These are phyloP conservation scores for Letharia columbiana DNA, from an alignment of 495 filamentous ascomycete species.

Conservation along the genomic window DNA sequence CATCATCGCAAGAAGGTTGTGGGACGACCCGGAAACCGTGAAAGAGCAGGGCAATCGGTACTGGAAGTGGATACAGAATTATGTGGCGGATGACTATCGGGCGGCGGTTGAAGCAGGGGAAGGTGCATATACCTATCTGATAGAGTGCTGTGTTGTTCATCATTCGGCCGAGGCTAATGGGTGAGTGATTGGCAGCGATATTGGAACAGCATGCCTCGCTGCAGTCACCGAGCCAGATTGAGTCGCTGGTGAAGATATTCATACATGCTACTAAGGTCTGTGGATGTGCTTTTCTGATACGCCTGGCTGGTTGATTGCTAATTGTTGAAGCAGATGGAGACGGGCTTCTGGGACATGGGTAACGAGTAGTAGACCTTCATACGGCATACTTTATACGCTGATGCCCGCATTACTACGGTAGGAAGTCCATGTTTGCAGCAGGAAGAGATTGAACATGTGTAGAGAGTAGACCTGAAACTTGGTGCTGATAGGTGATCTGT, in stretches of 20 bases:
- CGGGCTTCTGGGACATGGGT: neutral
- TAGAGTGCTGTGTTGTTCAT: neutral
- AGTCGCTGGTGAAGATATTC: neutral
- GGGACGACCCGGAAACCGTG: slow-evolving; percentile 53
- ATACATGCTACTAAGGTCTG: neutral
- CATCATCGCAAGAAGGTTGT: slow-evolving; percentile 29
- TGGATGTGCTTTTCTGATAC: neutral
- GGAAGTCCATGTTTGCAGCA: too few species aligned
- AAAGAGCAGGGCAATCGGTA: slow-evolving; percentile 59
- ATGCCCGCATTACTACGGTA: too few species aligned
- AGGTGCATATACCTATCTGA: neutral
- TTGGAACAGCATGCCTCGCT: neutral
- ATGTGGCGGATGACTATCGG: slow-evolving; percentile 67
- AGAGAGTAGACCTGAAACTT: too few species aligned
- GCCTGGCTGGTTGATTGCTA: neutral
- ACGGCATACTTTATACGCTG: neutral
- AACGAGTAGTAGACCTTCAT: neutral
- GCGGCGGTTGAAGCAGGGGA: slow-evolving; percentile 3
- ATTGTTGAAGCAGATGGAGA: neutral
- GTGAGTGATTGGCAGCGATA: neutral
- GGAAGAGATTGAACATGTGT: too few species aligned
- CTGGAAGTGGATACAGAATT: slow-evolving; percentile 85
- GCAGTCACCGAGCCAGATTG: neutral
- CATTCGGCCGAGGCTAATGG: neutral
- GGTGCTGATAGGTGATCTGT: too few species aligned